These are phyloP conservation scores for Platismatia glauca DNA, from an alignment of 495 filamentous ascomycete genomes.

Conservation along the genomic window DNA sequence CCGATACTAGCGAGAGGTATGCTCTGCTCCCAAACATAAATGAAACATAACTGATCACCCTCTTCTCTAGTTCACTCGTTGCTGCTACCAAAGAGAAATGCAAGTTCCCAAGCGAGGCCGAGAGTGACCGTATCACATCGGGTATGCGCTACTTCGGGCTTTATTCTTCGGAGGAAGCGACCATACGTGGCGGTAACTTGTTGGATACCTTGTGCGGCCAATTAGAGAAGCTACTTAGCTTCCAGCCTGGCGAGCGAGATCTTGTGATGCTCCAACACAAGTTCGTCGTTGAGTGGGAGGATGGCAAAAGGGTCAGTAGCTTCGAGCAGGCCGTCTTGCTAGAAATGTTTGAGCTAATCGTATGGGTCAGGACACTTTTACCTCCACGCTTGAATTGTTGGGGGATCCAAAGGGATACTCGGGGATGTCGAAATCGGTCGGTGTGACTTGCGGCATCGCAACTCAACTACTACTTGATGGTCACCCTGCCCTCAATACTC, in stretches of 20 bases:
- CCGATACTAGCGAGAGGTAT: conserved; percentile 1
- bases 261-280: conserved; percentile 23
- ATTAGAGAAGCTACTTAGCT: conserved; percentile 19
- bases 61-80: conserved; percentile 1
- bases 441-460: conserved; percentile 22
- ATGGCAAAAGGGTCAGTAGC: conserved; percentile 9
- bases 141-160: conserved; percentile 12
- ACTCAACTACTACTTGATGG: conserved; percentile 23
- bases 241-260: conserved; percentile 18
- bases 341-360: neutral
- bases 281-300: conserved; percentile 18
- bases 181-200: conserved; percentile 9
- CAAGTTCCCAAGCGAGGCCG: conserved; percentile 3
- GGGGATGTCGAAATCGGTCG: conserved; percentile 21
- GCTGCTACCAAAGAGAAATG: neutral
- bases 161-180: conserved; percentile 15
- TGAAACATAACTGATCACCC: neutral
- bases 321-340: neutral
- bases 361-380: conserved; percentile 15
- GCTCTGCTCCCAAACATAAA: neutral
- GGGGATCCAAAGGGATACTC: conserved; percentile 23
- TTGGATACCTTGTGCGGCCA: conserved; percentile 19
- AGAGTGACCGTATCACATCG: conserved; percentile 16
- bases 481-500: conserved; percentile 20
- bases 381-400: conserved; percentile 22